Base-by-base conservation (phyloP, 2,329 filamentous ascomycete species). In the Cercospora zeina region DNA sequence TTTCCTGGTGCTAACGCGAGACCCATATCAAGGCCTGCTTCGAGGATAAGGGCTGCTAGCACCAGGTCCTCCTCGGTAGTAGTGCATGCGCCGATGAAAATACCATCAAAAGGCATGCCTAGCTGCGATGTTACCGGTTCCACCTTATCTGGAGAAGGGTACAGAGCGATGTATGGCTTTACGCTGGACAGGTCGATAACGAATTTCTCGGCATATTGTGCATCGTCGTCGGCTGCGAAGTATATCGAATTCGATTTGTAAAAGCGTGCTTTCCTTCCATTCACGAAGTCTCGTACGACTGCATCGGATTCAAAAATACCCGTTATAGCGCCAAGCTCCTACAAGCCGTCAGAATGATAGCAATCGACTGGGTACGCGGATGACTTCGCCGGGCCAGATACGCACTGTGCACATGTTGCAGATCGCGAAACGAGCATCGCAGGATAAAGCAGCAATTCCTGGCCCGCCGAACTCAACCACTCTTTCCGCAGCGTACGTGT, bases 41-140 rank as follows among this genome's bases (percentile, higher is more conserved):
- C 27, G 3, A 64, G 51, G 1, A 61, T 30, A 33, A 64, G 34
- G 2, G 37, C 62, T 10, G 51, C 62, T 4, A 64, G 59, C 5
- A 64, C 55, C 7, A 64, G 59, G 27, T 64, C 62, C 19, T 64
- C 62, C 39, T 64, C 59, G 1, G 59, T 64, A 3, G 62, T 64
- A 2, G 62, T 62, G 19, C 62, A 64, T 3, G 62, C 62, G 19
- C 62, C 62, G 24, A 64, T 64, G 37, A 64, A 64, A 24, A 59
- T 21, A 16, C 62, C 62, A 37, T 64, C 62, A 16, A 64, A 54
- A 6, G 19, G 5, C 39, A 59, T 59, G 7, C 55, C 62, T 19
- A 50, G n/a, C 14, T 59, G 21, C 10, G 39, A n/a, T 8, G 59
- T 51, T 3, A 64, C 34, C 3, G 55, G 59, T 5, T 50, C 36